Evolutionary conservation across 257 asterid genomes (phyloP).

Genomic region (Asclepias syriaca): DNA sequence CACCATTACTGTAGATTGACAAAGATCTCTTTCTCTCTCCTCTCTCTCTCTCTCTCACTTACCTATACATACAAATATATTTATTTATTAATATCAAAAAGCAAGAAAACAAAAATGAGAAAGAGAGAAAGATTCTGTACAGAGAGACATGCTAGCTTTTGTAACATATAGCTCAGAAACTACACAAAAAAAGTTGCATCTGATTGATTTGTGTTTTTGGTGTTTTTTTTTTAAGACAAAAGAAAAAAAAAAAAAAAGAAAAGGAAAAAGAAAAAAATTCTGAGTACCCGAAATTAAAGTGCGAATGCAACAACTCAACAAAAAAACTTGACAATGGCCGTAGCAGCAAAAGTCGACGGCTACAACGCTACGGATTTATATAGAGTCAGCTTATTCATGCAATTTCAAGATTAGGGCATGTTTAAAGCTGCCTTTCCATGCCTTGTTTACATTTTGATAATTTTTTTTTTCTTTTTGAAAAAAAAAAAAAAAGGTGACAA

Average conservation of each 20-base stretch:
- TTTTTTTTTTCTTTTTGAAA: too few relatives aligned
- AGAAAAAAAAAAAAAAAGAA: too few relatives aligned
- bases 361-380: slow-evolving; percentile 15
- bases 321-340: slow-evolving; percentile 11
- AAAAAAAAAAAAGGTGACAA: background rate
- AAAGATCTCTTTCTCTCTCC: slow-evolving; percentile 17
- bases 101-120: background rate
- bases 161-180: slow-evolving; percentile 14
- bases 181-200: slow-evolving; percentile 26
- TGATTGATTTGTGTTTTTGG: slow-evolving; percentile 8
- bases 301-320: slow-evolving; percentile 7
- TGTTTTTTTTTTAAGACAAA: too few relatives aligned
- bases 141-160: background rate
- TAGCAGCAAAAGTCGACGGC: slow-evolving; percentile 48
- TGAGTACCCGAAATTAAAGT: background rate
- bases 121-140: background rate
- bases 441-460: slow-evolving; percentile 3
- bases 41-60: too few relatives aligned
- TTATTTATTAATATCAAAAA: background rate
- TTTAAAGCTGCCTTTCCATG: slow-evolving; percentile 48
- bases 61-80: too few relatives aligned
- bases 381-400: slow-evolving; percentile 46
- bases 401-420: slow-evolving; percentile 34
- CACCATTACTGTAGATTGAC: slow-evolving; percentile 23
- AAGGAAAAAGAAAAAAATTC: background rate